Percentiles rank a stretch among this genome's conserved stretches.
phyloP scores from a whole-genome alignment of 2,329 filamentous ascomycete species.

The Tympanopsis confertula region DNA sequence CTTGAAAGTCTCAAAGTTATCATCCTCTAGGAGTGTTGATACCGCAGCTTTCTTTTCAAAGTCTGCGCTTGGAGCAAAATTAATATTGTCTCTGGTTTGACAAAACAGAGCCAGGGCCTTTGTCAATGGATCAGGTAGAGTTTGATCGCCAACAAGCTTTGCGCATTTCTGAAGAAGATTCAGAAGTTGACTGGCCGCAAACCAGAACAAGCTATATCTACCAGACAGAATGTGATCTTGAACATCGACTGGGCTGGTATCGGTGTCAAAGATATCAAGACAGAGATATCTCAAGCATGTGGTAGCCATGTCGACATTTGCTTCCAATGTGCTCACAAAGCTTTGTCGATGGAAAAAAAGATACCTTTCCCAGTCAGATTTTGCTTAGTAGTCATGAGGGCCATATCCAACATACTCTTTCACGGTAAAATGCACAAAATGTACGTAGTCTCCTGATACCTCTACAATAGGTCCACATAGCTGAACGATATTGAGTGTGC shows the following conservation, averaged over 20 bases:
- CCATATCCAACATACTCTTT: slow-evolving; percentile 10
- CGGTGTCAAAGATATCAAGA: neutral
- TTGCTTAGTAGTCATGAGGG: slow-evolving; percentile 2
- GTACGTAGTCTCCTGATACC: slow-evolving; percentile 11
- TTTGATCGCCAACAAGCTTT: neutral
- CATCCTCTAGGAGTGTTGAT: too few species aligned
- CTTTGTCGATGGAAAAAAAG: neutral
- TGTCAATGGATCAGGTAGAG: neutral
- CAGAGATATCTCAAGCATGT: neutral
- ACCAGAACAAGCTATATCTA: neutral
- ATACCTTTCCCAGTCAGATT: neutral
- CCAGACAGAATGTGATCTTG: neutral
- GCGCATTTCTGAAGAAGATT: neutral
- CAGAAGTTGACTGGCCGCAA: neutral
- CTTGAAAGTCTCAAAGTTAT: too few species aligned
- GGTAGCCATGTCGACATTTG: neutral
- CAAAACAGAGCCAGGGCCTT: neutral
- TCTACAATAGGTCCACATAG: slow-evolving; percentile 18
- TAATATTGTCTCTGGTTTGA: neutral
- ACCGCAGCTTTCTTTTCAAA: too few species aligned
- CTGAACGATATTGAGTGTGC: neutral
- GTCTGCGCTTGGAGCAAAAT: neutral
- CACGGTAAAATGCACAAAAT: slow-evolving; percentile 20
- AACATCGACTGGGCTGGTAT: neutral
- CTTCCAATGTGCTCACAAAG: neutral